A percentile compares a stretch with the other conserved stretches of the same genome.
phyloP scores from a whole-genome alignment of 352 stramenopile species.

The Phytophthora pseudosyringae region DNA sequence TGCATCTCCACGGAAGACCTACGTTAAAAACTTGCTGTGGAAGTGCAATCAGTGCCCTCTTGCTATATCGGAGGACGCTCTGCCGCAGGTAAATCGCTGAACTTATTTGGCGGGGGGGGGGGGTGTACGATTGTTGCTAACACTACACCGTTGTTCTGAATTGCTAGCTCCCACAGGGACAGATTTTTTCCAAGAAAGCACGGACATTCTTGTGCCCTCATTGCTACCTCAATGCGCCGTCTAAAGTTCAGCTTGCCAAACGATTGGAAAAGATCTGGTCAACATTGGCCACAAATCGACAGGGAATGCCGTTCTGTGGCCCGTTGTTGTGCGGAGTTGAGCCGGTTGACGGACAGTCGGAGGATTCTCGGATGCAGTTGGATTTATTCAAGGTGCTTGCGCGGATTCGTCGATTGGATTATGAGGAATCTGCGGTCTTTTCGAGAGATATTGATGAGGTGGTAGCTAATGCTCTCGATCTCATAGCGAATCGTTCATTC shows the following conservation, averaged over 20 bases:
- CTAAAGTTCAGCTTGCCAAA: slow-evolving; percentile 78
- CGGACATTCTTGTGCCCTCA: slow-evolving; percentile 74
- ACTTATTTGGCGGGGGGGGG: neutral
- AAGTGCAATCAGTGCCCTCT: slow-evolving; percentile 82
- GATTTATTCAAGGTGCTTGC: slow-evolving; percentile 80
- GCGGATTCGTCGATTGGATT: slow-evolving; percentile 77
- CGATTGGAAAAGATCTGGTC: slow-evolving; percentile 87
- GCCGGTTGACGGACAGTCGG: slow-evolving; percentile 27
- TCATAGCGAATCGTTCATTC: slow-evolving; percentile 63
- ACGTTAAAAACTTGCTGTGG: slow-evolving; percentile 73
- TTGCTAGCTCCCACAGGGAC: slow-evolving; percentile 60
- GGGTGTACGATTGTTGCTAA: slow-evolving; percentile 5
- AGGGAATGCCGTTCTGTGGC: slow-evolving; percentile 83
- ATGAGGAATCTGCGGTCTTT: slow-evolving; percentile 67
- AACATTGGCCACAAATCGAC: slow-evolving; percentile 83
- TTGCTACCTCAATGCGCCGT: slow-evolving; percentile 61
- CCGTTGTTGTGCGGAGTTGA: slow-evolving; percentile 74
- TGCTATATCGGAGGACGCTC: slow-evolving; percentile 58
- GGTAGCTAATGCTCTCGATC: slow-evolving; percentile 63
- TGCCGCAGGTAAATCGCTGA: slow-evolving; percentile 56
- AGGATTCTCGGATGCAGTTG: slow-evolving; percentile 34
- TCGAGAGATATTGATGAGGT: slow-evolving; percentile 70
- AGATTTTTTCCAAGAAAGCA: slow-evolving; percentile 72
- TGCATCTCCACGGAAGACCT: slow-evolving; percentile 55
- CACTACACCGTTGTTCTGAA: slow-evolving; percentile 5